Evolutionary conservation across 75 land plant genomes (phyloP).

Genomic region (Pinus taeda): DNA sequence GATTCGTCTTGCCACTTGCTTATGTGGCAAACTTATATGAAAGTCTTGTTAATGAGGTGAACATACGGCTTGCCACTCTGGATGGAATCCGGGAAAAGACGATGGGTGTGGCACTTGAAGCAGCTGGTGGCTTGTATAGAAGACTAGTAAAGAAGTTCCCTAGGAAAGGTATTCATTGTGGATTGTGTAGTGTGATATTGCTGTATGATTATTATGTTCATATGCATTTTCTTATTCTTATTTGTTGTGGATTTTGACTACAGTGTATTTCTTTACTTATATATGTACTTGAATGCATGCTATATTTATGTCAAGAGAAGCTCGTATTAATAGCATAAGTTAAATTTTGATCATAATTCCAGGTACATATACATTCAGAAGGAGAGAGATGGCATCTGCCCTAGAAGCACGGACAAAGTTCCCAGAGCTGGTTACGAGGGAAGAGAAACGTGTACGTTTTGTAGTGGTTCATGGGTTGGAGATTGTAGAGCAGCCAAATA

Average conservation of each 20-base stretch:
- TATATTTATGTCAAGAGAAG: not conserved
- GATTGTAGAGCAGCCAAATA: slow-evolving; percentile 81
- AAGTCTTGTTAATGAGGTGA: slow-evolving; percentile 82
- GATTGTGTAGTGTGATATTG: not conserved
- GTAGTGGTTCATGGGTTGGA: slow-evolving; percentile 96
- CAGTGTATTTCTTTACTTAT: not conserved
- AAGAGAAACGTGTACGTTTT: slow-evolving; percentile 99
- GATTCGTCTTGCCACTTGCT: slow-evolving; percentile 90
- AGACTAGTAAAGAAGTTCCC: slow-evolving; percentile 89
- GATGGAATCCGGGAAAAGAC: slow-evolving; percentile 92
- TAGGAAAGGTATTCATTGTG: slow-evolving; percentile 56
- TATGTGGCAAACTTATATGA: slow-evolving; percentile 98
- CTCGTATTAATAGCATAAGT: not conserved
- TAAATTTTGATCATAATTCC: slow-evolving; percentile 5
- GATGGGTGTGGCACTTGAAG: slow-evolving; percentile 98
- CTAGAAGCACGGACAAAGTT: slow-evolving; percentile 91
- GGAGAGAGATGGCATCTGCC: slow-evolving; percentile 98
- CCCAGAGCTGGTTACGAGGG: slow-evolving; percentile 95
- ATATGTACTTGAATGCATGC: not conserved
- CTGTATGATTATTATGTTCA: not conserved
- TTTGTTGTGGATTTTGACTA: not conserved
- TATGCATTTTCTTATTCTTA: not conserved
- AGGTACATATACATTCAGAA: slow-evolving; percentile 70
- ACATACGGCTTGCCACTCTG: slow-evolving; percentile 73
- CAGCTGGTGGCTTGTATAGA: slow-evolving; percentile 99